A percentile compares a stretch with the other conserved stretches of the same genome.
Evolutionary conservation across 1,284 basidiomycete genomes (phyloP).

Genomic region (Cutaneotrichosporon dermatis): DNA sequence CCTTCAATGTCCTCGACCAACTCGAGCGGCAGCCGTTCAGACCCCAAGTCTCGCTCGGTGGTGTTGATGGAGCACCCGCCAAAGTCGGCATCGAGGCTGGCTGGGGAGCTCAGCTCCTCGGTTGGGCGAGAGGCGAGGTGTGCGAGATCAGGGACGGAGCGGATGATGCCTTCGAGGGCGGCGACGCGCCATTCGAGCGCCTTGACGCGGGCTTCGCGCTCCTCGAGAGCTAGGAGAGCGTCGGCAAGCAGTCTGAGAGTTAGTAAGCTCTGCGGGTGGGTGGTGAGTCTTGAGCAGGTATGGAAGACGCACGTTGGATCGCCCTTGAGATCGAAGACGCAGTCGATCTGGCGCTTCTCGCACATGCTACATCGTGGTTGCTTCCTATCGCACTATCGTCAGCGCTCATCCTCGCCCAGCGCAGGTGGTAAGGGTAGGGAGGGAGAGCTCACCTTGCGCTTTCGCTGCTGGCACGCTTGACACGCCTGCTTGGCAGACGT

Average conservation of each 20-base stretch:
- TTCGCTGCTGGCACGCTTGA: conserved; percentile 15
- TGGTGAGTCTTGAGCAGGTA: too few species aligned
- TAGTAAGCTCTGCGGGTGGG: too few species aligned
- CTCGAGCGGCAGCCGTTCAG: neutral
- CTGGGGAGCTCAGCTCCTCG: conserved; percentile 1
- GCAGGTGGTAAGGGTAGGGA: too few species aligned
- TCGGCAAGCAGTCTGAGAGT: conserved; percentile 10
- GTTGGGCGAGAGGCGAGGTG: neutral
- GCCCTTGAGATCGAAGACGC: conserved; percentile 13
- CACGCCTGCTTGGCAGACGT: conserved; percentile 10
- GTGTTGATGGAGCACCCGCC: neutral
- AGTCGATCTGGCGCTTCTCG: conserved; percentile 11
- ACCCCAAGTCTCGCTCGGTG: neutral
- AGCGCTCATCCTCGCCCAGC: neutral
- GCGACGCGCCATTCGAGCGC: conserved; percentile 6
- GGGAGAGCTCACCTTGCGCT: conserved; percentile 10
- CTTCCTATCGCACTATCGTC: conserved; percentile 11
- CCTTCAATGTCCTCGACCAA: neutral
- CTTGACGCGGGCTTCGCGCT: conserved; percentile 7
- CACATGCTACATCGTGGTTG: conserved; percentile 13
- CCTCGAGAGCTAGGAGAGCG: conserved; percentile 10
- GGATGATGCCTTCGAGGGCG: neutral
- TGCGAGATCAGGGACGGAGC: neutral
- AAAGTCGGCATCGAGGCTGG: neutral
- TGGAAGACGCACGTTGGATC: conserved; percentile 9